Conservation (phyloP, 495 filamentous ascomycete species). For the Penicillium cataractarum region DNA sequence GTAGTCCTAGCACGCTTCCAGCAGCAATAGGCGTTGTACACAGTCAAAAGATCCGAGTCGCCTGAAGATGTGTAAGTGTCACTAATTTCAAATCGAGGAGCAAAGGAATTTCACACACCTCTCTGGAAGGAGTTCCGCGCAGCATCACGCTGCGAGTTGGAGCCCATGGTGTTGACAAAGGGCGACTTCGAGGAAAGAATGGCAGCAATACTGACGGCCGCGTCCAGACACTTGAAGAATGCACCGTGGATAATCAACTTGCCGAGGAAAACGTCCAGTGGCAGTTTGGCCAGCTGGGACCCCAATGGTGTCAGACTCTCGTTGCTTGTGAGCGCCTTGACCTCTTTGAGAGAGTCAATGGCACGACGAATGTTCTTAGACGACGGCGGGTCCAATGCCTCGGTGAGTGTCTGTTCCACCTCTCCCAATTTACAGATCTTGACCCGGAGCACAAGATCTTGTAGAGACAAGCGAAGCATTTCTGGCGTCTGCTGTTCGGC, state of each 20-base stretch:
- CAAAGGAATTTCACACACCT: slow-evolving; percentile 33
- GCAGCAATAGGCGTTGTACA: slow-evolving; percentile 87
- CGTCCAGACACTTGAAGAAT: slow-evolving; percentile 89
- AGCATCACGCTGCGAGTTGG: slow-evolving; percentile 75
- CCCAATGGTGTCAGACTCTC: slow-evolving; percentile 90
- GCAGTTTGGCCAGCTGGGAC: slow-evolving; percentile 80
- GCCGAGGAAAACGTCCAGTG: slow-evolving; percentile 90
- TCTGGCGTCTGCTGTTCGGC: slow-evolving; percentile 92
- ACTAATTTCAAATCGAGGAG: background rate
- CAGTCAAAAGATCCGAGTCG: slow-evolving; percentile 87
- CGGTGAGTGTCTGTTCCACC: slow-evolving; percentile 85
- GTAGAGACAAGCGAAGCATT: slow-evolving; percentile 88
- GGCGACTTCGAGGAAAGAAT: slow-evolving; percentile 94
- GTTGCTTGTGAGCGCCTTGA: slow-evolving; percentile 77
- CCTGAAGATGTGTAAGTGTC: slow-evolving; percentile 46
- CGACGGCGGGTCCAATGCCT: slow-evolving; percentile 88
- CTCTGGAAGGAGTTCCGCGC: slow-evolving; percentile 76
- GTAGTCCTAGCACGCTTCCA: slow-evolving; percentile 81
- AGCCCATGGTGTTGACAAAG: slow-evolving; percentile 82
- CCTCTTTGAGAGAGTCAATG: slow-evolving; percentile 89
- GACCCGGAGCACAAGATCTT: slow-evolving; percentile 92
- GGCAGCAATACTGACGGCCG: slow-evolving; percentile 85
- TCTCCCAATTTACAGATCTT: slow-evolving; percentile 95
- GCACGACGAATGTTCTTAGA: slow-evolving; percentile 89
- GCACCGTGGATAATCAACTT: slow-evolving; percentile 85